These are phyloP conservation scores for Penicillium cinerascens DNA, from an alignment of 495 filamentous ascomycete species.

Conservation along the genomic window DNA sequence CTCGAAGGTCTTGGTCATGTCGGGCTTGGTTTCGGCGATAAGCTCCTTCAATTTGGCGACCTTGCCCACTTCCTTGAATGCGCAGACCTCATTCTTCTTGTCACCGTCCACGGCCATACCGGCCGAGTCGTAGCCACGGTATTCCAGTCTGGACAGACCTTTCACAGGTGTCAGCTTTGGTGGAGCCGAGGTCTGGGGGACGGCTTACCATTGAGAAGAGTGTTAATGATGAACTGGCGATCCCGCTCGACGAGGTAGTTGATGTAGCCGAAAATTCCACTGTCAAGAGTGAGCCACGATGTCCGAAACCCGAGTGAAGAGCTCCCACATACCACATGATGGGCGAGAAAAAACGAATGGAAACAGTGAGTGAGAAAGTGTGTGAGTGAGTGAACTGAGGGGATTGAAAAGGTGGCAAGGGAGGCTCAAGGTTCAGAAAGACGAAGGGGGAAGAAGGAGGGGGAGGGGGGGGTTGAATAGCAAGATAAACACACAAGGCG, in stretches of 20 bases:
- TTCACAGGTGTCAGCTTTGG: background rate
- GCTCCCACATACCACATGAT: conserved; percentile 37
- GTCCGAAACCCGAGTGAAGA: background rate
- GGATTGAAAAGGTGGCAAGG: conserved; percentile 2
- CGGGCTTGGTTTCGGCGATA: conserved; percentile 76
- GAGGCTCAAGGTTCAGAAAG: background rate
- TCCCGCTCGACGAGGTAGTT: conserved; percentile 91
- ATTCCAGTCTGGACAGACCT: conserved; percentile 86
- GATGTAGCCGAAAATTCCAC: conserved; percentile 99
- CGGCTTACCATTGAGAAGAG: conserved; percentile 84
- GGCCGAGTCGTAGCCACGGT: conserved; percentile 96
- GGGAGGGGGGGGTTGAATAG: conserved; percentile 1
- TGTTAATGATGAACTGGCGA: conserved; percentile 88
- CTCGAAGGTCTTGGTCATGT: conserved; percentile 89
- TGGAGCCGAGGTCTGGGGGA: background rate
- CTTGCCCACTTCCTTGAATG: conserved; percentile 99
- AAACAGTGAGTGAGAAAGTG: conserved; percentile 1
- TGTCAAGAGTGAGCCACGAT: conserved; percentile 31
- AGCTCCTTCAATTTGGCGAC: conserved; percentile 93
- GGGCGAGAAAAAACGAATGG: conserved; percentile 9
- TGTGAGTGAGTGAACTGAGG: background rate
- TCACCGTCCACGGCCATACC: conserved; percentile 94
- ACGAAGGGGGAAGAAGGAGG: background rate
- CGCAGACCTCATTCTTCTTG: conserved; percentile 96
- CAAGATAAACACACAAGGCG: conserved; percentile 8